Evolutionary conservation across 441 rosid genomes (phyloP).

Genomic region (Arabidopsis lyrata): DNA sequence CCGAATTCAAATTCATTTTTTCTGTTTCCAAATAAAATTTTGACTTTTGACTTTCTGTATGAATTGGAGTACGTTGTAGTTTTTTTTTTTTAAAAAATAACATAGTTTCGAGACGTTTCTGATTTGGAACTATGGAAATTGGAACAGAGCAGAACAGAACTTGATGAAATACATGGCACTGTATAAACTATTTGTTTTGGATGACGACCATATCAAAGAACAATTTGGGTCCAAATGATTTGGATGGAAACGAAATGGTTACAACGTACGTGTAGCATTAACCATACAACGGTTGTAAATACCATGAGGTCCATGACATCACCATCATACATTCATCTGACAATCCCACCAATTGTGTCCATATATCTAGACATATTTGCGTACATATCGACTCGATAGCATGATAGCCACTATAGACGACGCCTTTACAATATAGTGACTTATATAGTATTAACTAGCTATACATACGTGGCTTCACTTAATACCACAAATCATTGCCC

Average conservation of each 20-base stretch:
- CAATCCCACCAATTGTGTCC: constrained; percentile 36
- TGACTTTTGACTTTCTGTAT: background rate
- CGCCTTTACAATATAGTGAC: constrained; percentile 21
- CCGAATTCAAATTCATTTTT: background rate
- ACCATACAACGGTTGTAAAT: constrained; percentile 40
- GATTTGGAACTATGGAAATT: constrained; percentile 20
- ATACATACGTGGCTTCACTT: constrained; percentile 31
- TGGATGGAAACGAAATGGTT: constrained; percentile 28
- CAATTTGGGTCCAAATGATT: constrained; percentile 30
- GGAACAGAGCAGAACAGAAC: constrained; percentile 7
- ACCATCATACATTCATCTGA: constrained; percentile 39
- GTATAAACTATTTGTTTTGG: constrained; percentile 25
- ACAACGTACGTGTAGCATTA: constrained; percentile 45
- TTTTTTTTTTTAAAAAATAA: background rate
- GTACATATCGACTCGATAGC: background rate
- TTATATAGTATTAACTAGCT: constrained; percentile 10
- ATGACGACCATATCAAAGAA: constrained; percentile 28
- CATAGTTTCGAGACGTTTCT: constrained; percentile 35
- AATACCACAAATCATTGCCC: constrained; percentile 19
- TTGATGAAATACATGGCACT: constrained; percentile 11
- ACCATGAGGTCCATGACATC: constrained; percentile 41
- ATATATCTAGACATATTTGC: constrained; percentile 2
- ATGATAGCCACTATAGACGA: background rate
- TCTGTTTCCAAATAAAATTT: background rate
- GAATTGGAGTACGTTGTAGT: background rate